Base-by-base conservation (phyloP, 225 moss, liverwort and hornwort species). In the Straminergon stramineum region DNA sequence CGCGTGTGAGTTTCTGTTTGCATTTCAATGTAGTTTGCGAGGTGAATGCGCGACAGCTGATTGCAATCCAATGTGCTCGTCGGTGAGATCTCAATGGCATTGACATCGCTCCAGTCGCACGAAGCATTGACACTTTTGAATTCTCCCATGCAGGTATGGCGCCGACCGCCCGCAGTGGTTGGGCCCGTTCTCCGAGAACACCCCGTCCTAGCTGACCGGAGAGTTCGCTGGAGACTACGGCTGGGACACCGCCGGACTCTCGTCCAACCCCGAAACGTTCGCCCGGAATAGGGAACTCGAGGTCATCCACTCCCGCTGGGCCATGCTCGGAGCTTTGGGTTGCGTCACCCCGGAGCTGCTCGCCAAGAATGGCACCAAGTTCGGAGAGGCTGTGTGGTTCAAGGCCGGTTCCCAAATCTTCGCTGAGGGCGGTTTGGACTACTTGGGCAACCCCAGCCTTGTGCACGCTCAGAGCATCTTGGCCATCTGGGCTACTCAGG, bases 401-500 rank as follows among this genome's bases (percentile, higher is more conserved):
- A 91, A 92, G 89, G 92, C 89, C 45, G 92, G 89, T 5, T 71
- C 89, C 4, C 91, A 91, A 87, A 91, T 92, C 87, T 92, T 91
- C 66, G 69, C 86, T 3, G 67, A 75, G 5, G 91, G 91, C 86
- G 86, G 86, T 1, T 22, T 86, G 65, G 86, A 86, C 86, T 86
- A 86, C 77, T 39, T 86, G 77, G 86, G 86, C 64, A 86, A 86
- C 86, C 22, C 92, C 58, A 90, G 86, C 88, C 87, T 96, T 4
- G 83, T 96, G 51, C 96, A 96, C 35, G 94, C 96, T 0, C 95
- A 96, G 93, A 96, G 96, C 90, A 96, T 96, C 57, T 17, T 91
- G 87, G 91, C 87, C 58, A 91, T 91, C 87, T 91, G 91, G 91
- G 91, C 91, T 0, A 7, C 5, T 32, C 91, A 91, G 87, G 91